These are phyloP conservation scores for Solanum sparsipilum DNA, from an alignment of 257 asterid species.

Conservation along the genomic window DNA sequence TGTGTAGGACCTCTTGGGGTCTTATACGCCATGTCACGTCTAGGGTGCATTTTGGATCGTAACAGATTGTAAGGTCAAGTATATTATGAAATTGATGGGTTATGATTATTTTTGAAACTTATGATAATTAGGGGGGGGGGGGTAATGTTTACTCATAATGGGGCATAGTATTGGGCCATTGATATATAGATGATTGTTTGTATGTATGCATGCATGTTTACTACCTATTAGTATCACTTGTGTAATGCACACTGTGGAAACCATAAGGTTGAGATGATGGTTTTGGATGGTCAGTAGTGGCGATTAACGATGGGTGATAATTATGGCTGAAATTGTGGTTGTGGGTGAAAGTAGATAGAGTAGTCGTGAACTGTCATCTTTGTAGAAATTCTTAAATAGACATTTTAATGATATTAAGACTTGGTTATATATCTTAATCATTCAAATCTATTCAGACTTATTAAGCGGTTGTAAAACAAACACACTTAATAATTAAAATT, in stretches of 20 bases:
- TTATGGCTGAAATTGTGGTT: neutral
- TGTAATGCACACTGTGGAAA: neutral
- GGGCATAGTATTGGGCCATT: neutral
- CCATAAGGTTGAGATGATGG: neutral
- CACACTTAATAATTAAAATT: neutral
- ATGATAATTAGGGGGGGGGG: no score
- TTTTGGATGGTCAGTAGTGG: neutral
- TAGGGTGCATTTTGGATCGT: neutral
- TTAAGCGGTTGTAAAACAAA: neutral
- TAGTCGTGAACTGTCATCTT: neutral
- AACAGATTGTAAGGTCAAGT: neutral
- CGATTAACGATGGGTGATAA: neutral
- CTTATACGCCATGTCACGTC: neutral
- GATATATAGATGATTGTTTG: neutral
- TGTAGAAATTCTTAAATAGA: neutral
- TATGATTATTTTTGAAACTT: neutral
- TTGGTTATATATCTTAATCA: neutral
- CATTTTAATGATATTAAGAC: no score
- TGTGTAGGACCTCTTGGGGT: neutral
- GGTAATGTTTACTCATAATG: neutral
- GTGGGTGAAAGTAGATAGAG: neutral
- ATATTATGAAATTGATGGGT: neutral
- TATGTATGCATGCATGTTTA: no score
- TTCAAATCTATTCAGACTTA: no score
- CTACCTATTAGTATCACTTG: neutral